Percentiles rank a stretch among this genome's conserved stretches.
These are phyloP conservation scores for Phaeolepiota aurea DNA, from an alignment of 768 basidiomycete species.

Conservation along the genomic window DNA sequence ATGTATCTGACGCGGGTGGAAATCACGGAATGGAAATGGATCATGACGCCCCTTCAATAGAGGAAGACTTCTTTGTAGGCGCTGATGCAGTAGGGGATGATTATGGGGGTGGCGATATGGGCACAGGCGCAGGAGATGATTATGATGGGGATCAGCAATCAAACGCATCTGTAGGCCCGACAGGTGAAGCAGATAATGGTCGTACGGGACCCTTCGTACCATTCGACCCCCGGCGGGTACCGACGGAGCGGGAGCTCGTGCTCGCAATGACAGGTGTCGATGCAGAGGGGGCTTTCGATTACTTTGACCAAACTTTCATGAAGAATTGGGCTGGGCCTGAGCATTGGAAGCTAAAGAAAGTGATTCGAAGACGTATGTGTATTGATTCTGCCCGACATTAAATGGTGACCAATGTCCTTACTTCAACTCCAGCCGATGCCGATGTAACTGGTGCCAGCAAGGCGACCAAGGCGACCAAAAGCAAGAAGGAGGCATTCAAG, in stretches of 20 bases:
- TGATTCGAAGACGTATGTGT: constrained; percentile 66
- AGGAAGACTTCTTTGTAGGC: constrained; percentile 22
- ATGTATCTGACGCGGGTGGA: constrained; percentile 35
- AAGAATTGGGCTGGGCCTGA: constrained; percentile 99
- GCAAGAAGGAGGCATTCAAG: constrained; percentile 75
- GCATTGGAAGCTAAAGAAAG: constrained; percentile 91
- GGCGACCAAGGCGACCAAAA: constrained; percentile 39
- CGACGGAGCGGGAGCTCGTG: constrained; percentile 72
- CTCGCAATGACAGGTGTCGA: constrained; percentile 75
- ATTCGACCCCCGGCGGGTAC: constrained; percentile 79
- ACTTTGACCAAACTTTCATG: constrained; percentile 79
- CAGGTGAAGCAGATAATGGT: constrained; percentile 28
- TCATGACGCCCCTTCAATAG: constrained; percentile 24
- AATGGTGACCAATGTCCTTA: constrained; percentile 2
- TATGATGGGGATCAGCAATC: constrained; percentile 29
- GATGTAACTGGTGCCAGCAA: constrained; percentile 33
- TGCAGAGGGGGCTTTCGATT: constrained; percentile 64
- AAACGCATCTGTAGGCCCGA: constrained; percentile 36
- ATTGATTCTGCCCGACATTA: constrained; percentile 2
- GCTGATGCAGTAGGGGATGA: constrained; percentile 30
- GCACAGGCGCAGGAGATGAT: constrained; percentile 8
- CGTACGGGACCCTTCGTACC: constrained; percentile 50
- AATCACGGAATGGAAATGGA: constrained; percentile 36
- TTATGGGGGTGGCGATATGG: constrained; percentile 11
- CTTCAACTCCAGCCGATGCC: constrained; percentile 14